Percentiles rank a stretch among this genome's conserved stretches.
Evolutionary conservation across 2,329 filamentous ascomycete species (phyloP).

Genomic region (Trichoderma atroviride): DNA sequence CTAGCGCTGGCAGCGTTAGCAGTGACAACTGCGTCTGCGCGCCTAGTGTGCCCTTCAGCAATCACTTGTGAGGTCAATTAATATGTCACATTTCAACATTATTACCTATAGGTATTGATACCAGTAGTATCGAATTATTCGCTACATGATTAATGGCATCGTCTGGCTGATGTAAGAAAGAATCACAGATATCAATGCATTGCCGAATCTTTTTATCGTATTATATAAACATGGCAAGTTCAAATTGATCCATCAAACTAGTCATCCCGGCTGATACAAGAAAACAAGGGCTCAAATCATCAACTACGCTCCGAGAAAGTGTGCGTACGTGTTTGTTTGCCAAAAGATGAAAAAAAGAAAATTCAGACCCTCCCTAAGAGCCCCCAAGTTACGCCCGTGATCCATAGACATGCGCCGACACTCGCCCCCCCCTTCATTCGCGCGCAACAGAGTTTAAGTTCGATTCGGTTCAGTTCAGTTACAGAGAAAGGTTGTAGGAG

Average conservation of each 20-base stretch:
- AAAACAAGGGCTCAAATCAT: constrained; percentile 19
- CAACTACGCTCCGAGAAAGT: constrained; percentile 1
- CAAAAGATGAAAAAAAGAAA: constrained; percentile 11
- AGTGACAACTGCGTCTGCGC: not conserved
- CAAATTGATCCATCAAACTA: constrained; percentile 12
- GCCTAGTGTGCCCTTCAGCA: not conserved
- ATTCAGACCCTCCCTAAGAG: constrained; percentile 12
- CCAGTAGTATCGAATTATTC: not conserved
- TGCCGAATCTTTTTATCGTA: not conserved
- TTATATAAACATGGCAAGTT: not conserved
- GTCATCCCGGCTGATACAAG: constrained; percentile 2
- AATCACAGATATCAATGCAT: not conserved
- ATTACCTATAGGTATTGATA: not conserved
- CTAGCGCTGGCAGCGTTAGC: not conserved
- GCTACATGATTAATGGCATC: not conserved
- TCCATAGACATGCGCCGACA: constrained; percentile 26
- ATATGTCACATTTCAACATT: not conserved
- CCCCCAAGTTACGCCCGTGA: constrained; percentile 24
- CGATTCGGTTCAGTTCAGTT: constrained; percentile 29
- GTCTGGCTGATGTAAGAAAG: not conserved
- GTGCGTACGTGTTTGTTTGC: not conserved
- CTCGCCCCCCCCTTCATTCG: not conserved
- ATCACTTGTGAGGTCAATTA: not conserved
- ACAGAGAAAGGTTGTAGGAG: constrained; percentile 67
- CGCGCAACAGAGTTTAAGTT: constrained; percentile 5